Conservation (phyloP, 2,329 filamentous ascomycete genomes). For the Arthrobotrys megalospora region DNA sequence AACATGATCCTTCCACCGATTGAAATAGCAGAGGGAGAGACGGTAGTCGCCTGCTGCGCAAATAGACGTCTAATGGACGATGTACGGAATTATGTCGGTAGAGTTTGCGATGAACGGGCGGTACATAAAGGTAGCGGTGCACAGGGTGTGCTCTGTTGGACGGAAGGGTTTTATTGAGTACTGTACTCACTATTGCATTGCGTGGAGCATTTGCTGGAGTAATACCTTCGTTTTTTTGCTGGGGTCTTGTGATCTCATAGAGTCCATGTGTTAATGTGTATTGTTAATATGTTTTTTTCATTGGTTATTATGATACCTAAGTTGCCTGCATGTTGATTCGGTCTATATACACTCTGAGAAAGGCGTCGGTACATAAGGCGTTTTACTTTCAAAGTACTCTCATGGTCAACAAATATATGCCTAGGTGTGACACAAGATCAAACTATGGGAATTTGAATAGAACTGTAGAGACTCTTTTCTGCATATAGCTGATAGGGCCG, state of each 20-base stretch:
- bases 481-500: too few species aligned
- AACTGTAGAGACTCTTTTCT: too few species aligned
- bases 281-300: not conserved
- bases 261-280: conserved; percentile 11
- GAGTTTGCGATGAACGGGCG: conserved; percentile 52
- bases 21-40: conserved; percentile 46
- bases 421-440: too few species aligned
- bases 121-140: conserved; percentile 58
- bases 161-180: conserved; percentile 52
- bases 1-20: conserved; percentile 48
- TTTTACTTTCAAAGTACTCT: too few species aligned
- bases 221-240: not conserved
- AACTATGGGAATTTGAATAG: too few species aligned
- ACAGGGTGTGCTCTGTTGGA: conserved; percentile 57
- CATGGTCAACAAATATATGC: too few species aligned
- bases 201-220: conserved; percentile 2
- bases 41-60: conserved; percentile 48
- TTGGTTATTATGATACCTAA: conserved; percentile 2
- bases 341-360: too few species aligned
- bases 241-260: not conserved
- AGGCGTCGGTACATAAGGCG: too few species aligned
- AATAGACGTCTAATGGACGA: conserved; percentile 56
- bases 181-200: not conserved
- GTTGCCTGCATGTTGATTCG: too few species aligned
- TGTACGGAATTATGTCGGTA: conserved; percentile 51